Conservation (phyloP, 2,329 filamentous ascomycete species). For the Colletotrichum coccodes region DNA sequence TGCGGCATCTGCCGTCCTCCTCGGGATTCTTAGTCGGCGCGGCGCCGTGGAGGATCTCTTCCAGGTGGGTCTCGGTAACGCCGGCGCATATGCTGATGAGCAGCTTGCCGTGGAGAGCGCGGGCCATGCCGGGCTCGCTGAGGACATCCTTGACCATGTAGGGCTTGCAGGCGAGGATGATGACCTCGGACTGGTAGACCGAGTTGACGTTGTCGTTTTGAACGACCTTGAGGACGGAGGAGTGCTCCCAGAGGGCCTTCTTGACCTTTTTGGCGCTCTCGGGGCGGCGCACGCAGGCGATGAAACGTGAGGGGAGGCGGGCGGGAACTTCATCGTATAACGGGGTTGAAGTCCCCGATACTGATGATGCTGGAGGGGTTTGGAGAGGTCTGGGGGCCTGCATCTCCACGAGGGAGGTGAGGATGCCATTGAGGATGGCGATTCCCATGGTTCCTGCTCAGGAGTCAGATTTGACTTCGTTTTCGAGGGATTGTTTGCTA, state of each 20-base stretch:
- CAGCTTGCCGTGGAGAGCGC: constrained; percentile 81
- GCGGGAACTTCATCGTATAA: constrained; percentile 58
- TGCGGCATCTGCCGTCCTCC: constrained; percentile 63
- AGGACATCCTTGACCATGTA: constrained; percentile 78
- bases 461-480: constrained; percentile 18
- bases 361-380: constrained; percentile 39
- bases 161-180: constrained; percentile 85
- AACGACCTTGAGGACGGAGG: constrained; percentile 70
- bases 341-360: constrained; percentile 54
- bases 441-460: constrained; percentile 82
- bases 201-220: constrained; percentile 78
- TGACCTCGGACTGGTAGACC: constrained; percentile 74
- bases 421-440: constrained; percentile 83
- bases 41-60: constrained; percentile 68
- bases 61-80: constrained; percentile 76
- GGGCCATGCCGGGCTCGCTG: constrained; percentile 71
- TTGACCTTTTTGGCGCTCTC: constrained; percentile 76
- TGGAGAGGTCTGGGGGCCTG: constrained; percentile 57
- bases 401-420: constrained; percentile 71
- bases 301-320: constrained; percentile 77
- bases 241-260: constrained; percentile 71
- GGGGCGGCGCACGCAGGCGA: constrained; percentile 81
- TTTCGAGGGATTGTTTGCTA: neutral
- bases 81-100: constrained; percentile 86
- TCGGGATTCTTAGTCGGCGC: constrained; percentile 57